Base-by-base conservation (phyloP, 73 alveolate species). In the Blepharisma stoltei region DNA sequence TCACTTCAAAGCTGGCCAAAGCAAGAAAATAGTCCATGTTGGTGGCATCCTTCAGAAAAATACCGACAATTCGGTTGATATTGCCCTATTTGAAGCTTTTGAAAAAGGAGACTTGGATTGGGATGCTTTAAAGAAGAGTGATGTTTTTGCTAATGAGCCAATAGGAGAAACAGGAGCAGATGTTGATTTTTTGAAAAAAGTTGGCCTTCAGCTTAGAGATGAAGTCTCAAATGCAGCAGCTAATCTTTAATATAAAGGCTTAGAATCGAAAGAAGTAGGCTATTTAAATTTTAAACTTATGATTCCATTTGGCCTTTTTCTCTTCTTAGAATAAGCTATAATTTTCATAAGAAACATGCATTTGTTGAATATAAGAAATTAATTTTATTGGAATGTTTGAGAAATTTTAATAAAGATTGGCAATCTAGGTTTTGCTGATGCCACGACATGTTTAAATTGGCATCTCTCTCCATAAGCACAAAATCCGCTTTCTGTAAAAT, bases 71-170 rank as follows among this genome's bases (percentile, higher is more conserved):
- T 25, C 55, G 1, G 76, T 60, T n/a, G 76, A 60, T 60, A 11
- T 9, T 60, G 76, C 76, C 21, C 76, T 60, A 0, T 60, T 60
- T 60, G 76, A 60, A 60, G 76, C 76, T 60, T 60, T 60, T 37
- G 49, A 9, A 11, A 60, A 60, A 37, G 76, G 21, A 60, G 76
- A 60, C 20, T 21, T 60, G 14, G 76, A 60, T 37, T 60, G 76
- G 76, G 76, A 60, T 11, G 76, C 41, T 25, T 37, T 60, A 25
- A 60, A 60, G 21, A 60, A 60, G 76, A 60, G 76, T 60, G 76
- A 60, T 11, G 49, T 14, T 27, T 60, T 60, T 37, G 14, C 76
- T 11, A 11, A 25, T 21, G 76, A 60, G 55, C 76, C 76, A 21
- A 21, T 25, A 1, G 76, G 55, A 27, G 76, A 60, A 21, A 37